Evolutionary conservation across 805 yeast genomes (phyloP).

Genomic region (Starmerella roubikii): DNA sequence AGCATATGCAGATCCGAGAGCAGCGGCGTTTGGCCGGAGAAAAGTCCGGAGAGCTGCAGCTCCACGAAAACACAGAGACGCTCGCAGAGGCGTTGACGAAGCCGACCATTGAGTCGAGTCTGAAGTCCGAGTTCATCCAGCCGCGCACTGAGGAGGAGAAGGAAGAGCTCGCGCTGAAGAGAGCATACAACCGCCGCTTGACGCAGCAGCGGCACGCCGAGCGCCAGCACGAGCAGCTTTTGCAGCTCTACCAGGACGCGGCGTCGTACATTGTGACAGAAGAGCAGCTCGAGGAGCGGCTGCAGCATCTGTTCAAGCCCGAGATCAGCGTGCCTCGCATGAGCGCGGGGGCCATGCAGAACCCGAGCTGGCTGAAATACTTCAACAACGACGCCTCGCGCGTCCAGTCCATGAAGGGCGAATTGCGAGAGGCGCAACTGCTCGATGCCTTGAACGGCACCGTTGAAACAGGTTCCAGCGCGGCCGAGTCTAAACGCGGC

Average conservation of each 20-base stretch:
- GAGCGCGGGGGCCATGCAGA: slow-evolving; percentile 9
- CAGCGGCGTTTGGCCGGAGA: slow-evolving; percentile 28
- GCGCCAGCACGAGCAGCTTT: slow-evolving; percentile 40
- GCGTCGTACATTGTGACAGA: slow-evolving; percentile 11
- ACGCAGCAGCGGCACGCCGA: slow-evolving; percentile 40
- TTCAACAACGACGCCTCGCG: slow-evolving; percentile 3
- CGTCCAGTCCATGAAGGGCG: not conserved
- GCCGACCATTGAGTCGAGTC: slow-evolving; percentile 55
- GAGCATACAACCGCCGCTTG: slow-evolving; percentile 51
- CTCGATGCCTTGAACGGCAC: slow-evolving; percentile 6
- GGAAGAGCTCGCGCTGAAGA: slow-evolving; percentile 41
- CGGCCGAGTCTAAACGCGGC: no score
- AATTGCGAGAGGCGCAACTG: slow-evolving; percentile 6
- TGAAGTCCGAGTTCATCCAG: slow-evolving; percentile 54
- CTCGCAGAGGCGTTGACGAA: slow-evolving; percentile 49
- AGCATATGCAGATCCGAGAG: slow-evolving; percentile 29
- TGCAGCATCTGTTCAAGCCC: slow-evolving; percentile 11
- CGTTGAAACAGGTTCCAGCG: not conserved
- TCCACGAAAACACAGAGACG: slow-evolving; percentile 25
- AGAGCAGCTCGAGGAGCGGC: slow-evolving; percentile 12
- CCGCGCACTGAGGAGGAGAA: slow-evolving; percentile 60
- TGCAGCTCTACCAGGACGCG: slow-evolving; percentile 46
- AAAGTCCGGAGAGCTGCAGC: slow-evolving; percentile 22
- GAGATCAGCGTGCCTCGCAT: slow-evolving; percentile 6
- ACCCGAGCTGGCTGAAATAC: slow-evolving; percentile 12